Base-by-base conservation (phyloP, 768 basidiomycete species). In the Trametes sanguinea region DNA sequence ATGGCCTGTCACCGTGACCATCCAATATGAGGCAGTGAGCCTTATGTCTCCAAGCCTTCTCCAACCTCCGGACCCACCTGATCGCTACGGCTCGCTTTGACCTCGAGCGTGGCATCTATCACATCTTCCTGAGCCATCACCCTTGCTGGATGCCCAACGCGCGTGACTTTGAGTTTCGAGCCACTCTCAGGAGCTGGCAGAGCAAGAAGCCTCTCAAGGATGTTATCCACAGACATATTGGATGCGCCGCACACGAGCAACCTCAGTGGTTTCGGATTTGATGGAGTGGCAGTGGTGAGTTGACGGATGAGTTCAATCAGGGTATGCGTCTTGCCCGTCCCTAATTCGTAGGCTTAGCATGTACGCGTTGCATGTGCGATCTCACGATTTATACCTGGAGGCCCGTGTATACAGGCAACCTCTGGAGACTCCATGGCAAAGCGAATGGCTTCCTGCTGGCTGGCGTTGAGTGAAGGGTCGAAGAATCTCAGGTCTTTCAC, bases 81-180 rank as follows among this genome's bases (percentile, higher is more conserved):
- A 60, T 94, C 92, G 54, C 87, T 88, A 44, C 85, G 77, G 27
- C 83, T 80, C 0, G 91, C 87, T 73, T 92, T 86, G 27, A 85
- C 83, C 69, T 94, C 90, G 40, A 88, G 74, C 4, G 88, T 94
- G 0, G 84, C 78, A 16, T 89, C 84, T 16, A 92, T 70, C 32
- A 92, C 76, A 17, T 82, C 80, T 66, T 86, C 83, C 27, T 85
- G 80, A 0, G 87, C 79, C 80, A 97, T 89, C 0, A 98, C 89
- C 29, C 97, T 84, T 0, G 97, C 96, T 0, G 97, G 97, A 73
- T 99, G 97, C 0, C 97, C 97, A 11, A 99, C 81, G n/a, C 97
- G 83, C 0, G 95, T 94, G 6, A 88, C 83, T 69, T 81, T 86
- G 10, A 92, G 66, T 61, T 76, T 81, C 22, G 78, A 75, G 4